These are phyloP conservation scores for Fusarium sp. DNA, from an alignment of 2,329 filamentous ascomycete species.

Conservation along the genomic window DNA sequence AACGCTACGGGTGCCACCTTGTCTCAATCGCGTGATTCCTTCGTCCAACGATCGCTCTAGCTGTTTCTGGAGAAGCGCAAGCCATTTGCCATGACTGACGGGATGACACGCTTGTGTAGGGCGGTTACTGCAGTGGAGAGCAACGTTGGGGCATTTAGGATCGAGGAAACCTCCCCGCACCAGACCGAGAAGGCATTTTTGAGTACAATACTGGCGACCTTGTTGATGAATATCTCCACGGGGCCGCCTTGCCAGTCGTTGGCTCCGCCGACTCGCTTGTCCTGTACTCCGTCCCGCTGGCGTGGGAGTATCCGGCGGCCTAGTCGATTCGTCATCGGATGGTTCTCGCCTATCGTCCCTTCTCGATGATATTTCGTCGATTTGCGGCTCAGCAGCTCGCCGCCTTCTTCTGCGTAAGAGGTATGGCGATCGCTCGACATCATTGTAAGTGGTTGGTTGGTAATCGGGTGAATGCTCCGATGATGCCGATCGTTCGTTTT, in stretches of 20 bases:
- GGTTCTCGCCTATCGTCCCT: not conserved
- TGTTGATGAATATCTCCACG: not conserved
- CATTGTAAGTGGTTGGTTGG: not conserved
- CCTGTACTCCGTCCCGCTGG: not conserved
- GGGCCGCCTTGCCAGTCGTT: rapidly evolving
- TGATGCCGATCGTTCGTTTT: not conserved
- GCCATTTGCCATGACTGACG: not conserved
- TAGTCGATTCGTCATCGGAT: not conserved
- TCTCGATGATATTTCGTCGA: not conserved
- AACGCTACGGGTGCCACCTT: rapidly evolving
- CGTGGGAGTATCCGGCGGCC: not conserved
- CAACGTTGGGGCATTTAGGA: rapidly evolving
- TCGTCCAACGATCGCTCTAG: not conserved
- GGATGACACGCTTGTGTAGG: not conserved
- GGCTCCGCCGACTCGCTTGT: not conserved
- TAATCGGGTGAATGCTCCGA: not conserved
- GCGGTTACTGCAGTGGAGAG: not conserved
- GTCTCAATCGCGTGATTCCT: rapidly evolving
- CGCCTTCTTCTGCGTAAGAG: not conserved
- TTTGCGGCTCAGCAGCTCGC: not conserved
- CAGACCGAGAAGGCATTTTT: not conserved
- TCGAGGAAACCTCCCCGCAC: not conserved
- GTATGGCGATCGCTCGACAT: not conserved
- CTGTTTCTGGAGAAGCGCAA: not conserved
- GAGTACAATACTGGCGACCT: not conserved